Base-by-base conservation (phyloP, 371 early-diverging fungal genomes). In the Mortierella sp. region DNA sequence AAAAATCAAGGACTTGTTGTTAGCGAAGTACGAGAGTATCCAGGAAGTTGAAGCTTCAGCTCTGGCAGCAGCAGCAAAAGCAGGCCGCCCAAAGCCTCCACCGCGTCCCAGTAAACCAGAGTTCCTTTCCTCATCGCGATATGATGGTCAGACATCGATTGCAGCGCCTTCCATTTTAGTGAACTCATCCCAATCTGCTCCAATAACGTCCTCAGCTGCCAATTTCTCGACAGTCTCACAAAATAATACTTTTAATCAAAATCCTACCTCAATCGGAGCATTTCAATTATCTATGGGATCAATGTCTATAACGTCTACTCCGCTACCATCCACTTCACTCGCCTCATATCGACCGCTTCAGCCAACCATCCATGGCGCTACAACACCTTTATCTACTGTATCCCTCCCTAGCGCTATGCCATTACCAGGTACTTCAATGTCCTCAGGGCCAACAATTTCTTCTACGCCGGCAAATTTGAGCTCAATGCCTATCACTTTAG, bases 71-170 rank as follows among this genome's bases (percentile, higher is more conserved):
- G 80, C 80, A 26, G 74, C 80, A 28, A 80, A 80, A 51, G 70
- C 64, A 9, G 58, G 53, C 2, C 66, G 70, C 10, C 71, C 80
- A 58, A 70, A 70, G 42, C 80, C 80, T 15, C 80, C 80, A 2
- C 80, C 80, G 1, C 74, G 63, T 29, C 80, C 80, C 22, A 43
- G 10, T 56, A 80, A 80, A 66, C 80, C 80, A 54, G 70, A 55
- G 8, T 74, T 70, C 23, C 66, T 80, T 35, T 73, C 79, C 0
- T 45, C 76, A 17, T 37, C 66, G 29, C 47, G 59, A 32, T 35
- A 70, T 40, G 70, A 67, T 60, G 67, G 64, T 9, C 72, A 67
- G 5, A 32, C 49, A 13, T 56, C 77, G 15, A 56, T 58, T 26
- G 17, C 73, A 51, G 37, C 54, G 9, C 10, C 61, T 5, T 23